Evolutionary conservation across 345 rosid species (phyloP), one percentile per base, ranked within the genome.

Genomic region (Aquilaria yunnanensis): DNA sequence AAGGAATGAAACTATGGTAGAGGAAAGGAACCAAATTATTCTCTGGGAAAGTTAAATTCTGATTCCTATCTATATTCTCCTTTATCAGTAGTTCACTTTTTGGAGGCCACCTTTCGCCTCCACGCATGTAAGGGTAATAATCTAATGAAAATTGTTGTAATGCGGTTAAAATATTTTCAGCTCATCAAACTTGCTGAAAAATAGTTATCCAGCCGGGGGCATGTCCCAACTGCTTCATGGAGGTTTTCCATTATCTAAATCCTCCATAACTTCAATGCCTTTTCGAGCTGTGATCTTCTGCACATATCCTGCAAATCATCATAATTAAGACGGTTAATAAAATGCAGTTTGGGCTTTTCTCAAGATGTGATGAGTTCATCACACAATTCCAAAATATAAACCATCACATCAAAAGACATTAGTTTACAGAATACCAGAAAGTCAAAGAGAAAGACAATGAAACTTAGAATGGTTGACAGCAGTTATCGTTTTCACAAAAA

Each of bases 241-340:
- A 3, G 89, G 88, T 63, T 76, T 76, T 74, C 92, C 92, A 37
- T 85, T 77, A 58, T 88, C 97, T 81, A 85, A 68, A 59, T 94
- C 88, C 79, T 83, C 93, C 97, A 86, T 94, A 46, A 83, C 77
- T 37, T 80, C 89, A 64, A 88, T 90, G 74, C 88, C 95, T 57
- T 71, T 83, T 55, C 97, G 86, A 63, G 92, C 81, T 71, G 97
- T 94, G 72, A 94, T 86, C 78, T 88, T 88, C 74, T 90, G 95
- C 72, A 90, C 96, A 57, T 88, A 94, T 65, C 99, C 97, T 90
- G 89, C 78, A 70, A 69, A 37, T 37, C 43, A 37, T 37, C 43
- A 37, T 37, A 23, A 23, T 23, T 23, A 23, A 23, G 23, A 23
- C 23, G 33, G 9, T 70, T 32, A 48, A 57, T 14, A 51, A 12